Conservation (phyloP, 805 yeast genomes). For the Sugiyamaella floridensis region DNA sequence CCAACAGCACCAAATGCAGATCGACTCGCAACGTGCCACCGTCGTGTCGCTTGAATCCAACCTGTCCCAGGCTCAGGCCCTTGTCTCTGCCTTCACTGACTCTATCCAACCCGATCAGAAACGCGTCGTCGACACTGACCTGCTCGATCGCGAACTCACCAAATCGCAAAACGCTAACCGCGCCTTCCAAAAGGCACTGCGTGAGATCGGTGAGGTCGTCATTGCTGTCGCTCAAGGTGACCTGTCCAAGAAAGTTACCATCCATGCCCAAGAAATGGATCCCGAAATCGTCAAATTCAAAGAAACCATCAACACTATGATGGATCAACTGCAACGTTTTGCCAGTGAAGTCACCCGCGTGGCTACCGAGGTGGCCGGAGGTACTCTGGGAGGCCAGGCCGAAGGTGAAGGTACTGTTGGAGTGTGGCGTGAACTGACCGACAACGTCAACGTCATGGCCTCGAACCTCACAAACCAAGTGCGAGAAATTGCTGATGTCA, state of each 20-base stretch:
- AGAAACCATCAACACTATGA: constrained; percentile 78
- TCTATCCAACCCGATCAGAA: constrained; percentile 26
- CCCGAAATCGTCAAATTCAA: constrained; percentile 77
- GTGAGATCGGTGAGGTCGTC: constrained; percentile 79
- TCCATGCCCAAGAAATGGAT: constrained; percentile 64
- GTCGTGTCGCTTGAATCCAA: constrained; percentile 29
- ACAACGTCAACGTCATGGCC: constrained; percentile 87
- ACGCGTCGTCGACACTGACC: constrained; percentile 26
- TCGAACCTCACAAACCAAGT: constrained; percentile 81
- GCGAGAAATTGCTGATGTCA: constrained; percentile 83
- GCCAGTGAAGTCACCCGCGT: constrained; percentile 77
- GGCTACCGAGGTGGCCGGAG: constrained; percentile 86
- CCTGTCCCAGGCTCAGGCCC: constrained; percentile 29
- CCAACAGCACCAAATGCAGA: constrained; percentile 31
- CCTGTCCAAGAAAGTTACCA: constrained; percentile 68
- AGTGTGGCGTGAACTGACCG: constrained; percentile 80
- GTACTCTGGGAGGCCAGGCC: constrained; percentile 85
- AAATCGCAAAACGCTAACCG: constrained; percentile 50
- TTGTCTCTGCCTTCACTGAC: constrained; percentile 29
- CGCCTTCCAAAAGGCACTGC: constrained; percentile 59
- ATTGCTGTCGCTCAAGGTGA: constrained; percentile 88
- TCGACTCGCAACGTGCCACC: constrained; percentile 29
- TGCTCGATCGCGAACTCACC: constrained; percentile 32
- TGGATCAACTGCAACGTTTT: constrained; percentile 77
- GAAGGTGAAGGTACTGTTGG: constrained; percentile 80